phyloP scores from a whole-genome alignment of 345 rosid species.

The Salix caprea region DNA sequence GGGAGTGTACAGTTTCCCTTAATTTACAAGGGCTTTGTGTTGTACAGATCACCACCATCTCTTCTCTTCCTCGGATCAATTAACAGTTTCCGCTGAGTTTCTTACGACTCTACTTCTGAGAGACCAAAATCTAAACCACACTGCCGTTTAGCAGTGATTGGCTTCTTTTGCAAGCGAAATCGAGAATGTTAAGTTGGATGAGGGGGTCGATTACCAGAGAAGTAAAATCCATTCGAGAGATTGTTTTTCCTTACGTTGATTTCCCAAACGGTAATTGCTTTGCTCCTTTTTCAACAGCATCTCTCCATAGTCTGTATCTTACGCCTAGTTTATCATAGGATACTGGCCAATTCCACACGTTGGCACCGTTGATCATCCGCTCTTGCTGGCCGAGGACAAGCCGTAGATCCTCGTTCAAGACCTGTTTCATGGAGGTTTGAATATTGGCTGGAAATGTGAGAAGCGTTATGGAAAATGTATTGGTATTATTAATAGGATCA shows the following conservation, averaged over 20 bases:
- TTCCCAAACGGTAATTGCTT: constrained; percentile 58
- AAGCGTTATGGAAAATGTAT: not conserved
- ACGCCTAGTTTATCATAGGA: constrained; percentile 93
- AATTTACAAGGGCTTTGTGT: constrained; percentile 20
- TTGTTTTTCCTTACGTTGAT: constrained; percentile 15
- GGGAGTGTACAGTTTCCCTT: constrained; percentile 24
- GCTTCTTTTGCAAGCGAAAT: not conserved
- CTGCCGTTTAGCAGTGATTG: not conserved
- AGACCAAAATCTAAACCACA: not conserved
- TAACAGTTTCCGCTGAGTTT: constrained; percentile 19
- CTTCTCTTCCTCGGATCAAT: constrained; percentile 18
- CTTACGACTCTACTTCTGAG: not conserved
- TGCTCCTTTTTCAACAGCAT: constrained; percentile 60
- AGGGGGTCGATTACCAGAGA: constrained; percentile 2
- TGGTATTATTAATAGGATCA: too few relatives aligned
- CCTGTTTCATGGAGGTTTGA: constrained; percentile 39
- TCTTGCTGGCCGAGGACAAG: constrained; percentile 92
- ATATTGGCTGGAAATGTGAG: not conserved
- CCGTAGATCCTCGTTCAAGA: constrained; percentile 83
- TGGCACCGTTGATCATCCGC: constrained; percentile 82
- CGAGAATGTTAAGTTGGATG: not conserved
- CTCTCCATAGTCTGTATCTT: constrained; percentile 87
- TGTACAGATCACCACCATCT: not conserved
- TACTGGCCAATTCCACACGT: constrained; percentile 87
- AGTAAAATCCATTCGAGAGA: constrained; percentile 4